These are phyloP conservation scores for Phaeosphaeriaceae sp. DNA, from an alignment of 2,329 filamentous ascomycete species.

Conservation along the genomic window DNA sequence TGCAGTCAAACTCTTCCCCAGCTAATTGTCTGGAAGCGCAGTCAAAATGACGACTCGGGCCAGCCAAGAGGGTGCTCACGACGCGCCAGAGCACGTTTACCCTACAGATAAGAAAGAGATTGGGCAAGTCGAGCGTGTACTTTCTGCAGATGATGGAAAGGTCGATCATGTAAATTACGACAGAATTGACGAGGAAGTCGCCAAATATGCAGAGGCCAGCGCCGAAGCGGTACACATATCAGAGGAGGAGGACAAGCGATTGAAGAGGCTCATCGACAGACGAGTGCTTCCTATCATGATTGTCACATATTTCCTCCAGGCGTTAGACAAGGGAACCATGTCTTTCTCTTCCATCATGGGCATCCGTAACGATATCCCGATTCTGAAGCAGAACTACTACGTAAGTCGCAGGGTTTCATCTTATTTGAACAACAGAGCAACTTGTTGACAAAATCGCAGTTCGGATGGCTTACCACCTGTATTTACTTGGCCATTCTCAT, in stretches of 20 bases:
- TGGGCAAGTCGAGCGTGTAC: conserved; percentile 57
- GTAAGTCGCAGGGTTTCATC: conserved; percentile 20
- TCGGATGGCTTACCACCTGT: conserved; percentile 74
- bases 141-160: conserved; percentile 54
- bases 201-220: conserved; percentile 68
- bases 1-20: conserved; percentile 13
- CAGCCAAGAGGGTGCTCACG: conserved; percentile 22
- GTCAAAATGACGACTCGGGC: conserved; percentile 27
- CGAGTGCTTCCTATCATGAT: conserved; percentile 75
- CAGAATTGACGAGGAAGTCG: conserved; percentile 72
- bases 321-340: conserved; percentile 71
- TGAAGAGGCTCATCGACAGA: conserved; percentile 70
- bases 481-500: conserved; percentile 75
- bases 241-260: conserved; percentile 64
- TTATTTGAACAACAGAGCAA: background rate
- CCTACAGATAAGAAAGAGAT: conserved; percentile 39
- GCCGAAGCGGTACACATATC: conserved; percentile 60
- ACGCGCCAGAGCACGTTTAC: conserved; percentile 22
- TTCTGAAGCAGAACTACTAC: conserved; percentile 32
- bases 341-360: conserved; percentile 69
- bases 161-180: conserved; percentile 63
- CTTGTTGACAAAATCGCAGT: conserved; percentile 52
- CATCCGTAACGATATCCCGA: conserved; percentile 52
- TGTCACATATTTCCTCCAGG: conserved; percentile 72
- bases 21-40: conserved; percentile 15